Base-by-base conservation (phyloP, 768 basidiomycete species). In the Russula emetica region DNA sequence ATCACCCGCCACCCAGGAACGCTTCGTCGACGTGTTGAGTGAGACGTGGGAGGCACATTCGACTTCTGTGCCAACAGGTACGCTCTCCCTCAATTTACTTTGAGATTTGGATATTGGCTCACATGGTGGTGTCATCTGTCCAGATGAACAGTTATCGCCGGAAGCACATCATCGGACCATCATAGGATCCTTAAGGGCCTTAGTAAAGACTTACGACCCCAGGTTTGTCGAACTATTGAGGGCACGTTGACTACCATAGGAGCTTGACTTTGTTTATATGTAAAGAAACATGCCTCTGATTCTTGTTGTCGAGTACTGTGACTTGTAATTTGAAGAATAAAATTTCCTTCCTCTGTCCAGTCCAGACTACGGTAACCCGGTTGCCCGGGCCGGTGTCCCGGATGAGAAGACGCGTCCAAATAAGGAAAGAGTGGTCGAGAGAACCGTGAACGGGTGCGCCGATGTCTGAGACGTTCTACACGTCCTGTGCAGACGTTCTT, bases 401-500 rank as follows among this genome's bases (percentile, higher is more conserved):
- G 20, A 28, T 5, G n/a, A 13, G n/a, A 10, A 3, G 8, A n/a
- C 53, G 28, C 0, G 11, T 50, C 60, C 30, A 16, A 55, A 54
- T 24, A 61, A 26, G 60, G 52, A 34, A 45, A 8, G 9, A 32
- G n/a, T n/a, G n/a, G n/a, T 0, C 28, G 42, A 44, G 30, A 45
- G 40, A 36, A 36, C 11, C 2, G 36, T 36, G 36, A 51, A n/a
- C 18, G n/a, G n/a, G 38, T 49, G 28, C 51, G 14, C 52, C 50
- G n/a, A 83, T 83, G 82, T 70, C 81, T 22, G 79, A 83, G 20
- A 71, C 77, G 10, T 78, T 90, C 13, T 90, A 85, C 69, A 77
- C 78, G 22, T 79, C 84, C 10, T 88, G 81, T 69, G 88, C 88
- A 3, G 83, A 89, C 63, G 85, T 87, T 18, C 80, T 90, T 11